These are phyloP conservation scores for Boehmeria nivea DNA, from an alignment of 306 rosid genomes.

Conservation along the genomic window DNA sequence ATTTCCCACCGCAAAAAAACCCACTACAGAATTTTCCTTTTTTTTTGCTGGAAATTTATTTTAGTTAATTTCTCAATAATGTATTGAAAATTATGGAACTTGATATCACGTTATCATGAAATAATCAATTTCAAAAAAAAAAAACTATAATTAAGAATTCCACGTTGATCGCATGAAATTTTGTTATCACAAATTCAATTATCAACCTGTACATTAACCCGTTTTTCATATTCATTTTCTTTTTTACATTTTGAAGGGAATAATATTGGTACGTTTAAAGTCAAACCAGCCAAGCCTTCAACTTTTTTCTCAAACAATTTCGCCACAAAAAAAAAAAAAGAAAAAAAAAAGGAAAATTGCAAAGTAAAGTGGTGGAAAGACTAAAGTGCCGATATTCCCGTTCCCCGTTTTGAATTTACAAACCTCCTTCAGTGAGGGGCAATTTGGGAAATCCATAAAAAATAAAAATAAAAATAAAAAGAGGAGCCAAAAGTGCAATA, in stretches of 20 bases:
- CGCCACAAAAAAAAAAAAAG: background rate
- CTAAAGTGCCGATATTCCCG: slow-evolving; percentile 3
- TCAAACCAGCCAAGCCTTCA: slow-evolving; percentile 13
- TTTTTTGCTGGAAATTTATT: no score
- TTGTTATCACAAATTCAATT: no score
- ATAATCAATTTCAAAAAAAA: no score
- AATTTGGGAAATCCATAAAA: slow-evolving; percentile 10
- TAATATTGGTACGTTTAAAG: slow-evolving; percentile 5
- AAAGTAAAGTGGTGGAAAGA: background rate
- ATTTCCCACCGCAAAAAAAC: no score
- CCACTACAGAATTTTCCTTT: no score
- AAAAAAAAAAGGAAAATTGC: background rate
- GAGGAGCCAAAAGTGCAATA: background rate
- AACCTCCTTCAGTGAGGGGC: slow-evolving; percentile 1
- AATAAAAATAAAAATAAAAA: background rate
- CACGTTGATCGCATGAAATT: no score
- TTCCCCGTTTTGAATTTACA: background rate
- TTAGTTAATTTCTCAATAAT: no score
- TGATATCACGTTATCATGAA: no score
- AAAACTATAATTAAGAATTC: no score
- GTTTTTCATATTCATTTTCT: no score
- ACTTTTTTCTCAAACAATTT: slow-evolving; percentile 24
- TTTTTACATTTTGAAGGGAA: background rate
- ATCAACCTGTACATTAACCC: no score
- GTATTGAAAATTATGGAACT: no score